Conservation (phyloP, 805 yeast genomes). For the Nakazawaea holstii region DNA sequence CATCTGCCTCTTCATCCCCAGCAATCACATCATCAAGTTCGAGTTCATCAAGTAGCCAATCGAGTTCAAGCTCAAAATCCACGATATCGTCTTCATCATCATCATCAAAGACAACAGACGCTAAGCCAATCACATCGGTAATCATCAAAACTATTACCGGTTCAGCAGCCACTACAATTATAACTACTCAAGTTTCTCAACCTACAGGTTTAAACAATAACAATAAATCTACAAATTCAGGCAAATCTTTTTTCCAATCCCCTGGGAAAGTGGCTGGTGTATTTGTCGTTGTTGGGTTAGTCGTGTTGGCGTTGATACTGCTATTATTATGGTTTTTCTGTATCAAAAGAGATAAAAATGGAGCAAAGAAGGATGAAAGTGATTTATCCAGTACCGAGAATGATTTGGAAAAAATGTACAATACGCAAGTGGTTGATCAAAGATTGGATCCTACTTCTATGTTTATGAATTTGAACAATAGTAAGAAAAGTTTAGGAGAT, state of each 20-base stretch:
- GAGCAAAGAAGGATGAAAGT: constrained; percentile 14
- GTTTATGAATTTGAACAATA: constrained; percentile 37
- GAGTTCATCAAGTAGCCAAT: background rate
- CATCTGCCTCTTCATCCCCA: constrained; percentile 19
- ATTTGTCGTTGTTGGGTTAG: constrained; percentile 73
- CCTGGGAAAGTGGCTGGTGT: constrained; percentile 84
- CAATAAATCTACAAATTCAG: constrained; percentile 5
- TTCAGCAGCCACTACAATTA: constrained; percentile 14
- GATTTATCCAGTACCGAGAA: constrained; percentile 10
- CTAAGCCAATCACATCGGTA: constrained; percentile 12
- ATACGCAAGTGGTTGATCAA: constrained; percentile 40
- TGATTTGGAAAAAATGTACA: constrained; percentile 16
- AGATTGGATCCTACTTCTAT: constrained; percentile 54
- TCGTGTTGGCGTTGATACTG: constrained; percentile 41
- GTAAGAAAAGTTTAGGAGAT: constrained; percentile 44
- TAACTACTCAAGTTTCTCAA: constrained; percentile 18
- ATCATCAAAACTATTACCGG: constrained; percentile 18
- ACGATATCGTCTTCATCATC: constrained; percentile 14
- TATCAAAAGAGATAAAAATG: constrained; percentile 12
- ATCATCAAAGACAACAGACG: constrained; percentile 15
- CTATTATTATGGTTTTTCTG: constrained; percentile 31
- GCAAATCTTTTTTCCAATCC: constrained; percentile 51
- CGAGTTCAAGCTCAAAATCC: constrained; percentile 5
- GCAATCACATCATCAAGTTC: constrained; percentile 4
- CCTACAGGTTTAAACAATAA: constrained; percentile 13